These are phyloP conservation scores for Scheffersomyces titani DNA, from an alignment of 1,139 yeast genomes.

Conservation along the genomic window DNA sequence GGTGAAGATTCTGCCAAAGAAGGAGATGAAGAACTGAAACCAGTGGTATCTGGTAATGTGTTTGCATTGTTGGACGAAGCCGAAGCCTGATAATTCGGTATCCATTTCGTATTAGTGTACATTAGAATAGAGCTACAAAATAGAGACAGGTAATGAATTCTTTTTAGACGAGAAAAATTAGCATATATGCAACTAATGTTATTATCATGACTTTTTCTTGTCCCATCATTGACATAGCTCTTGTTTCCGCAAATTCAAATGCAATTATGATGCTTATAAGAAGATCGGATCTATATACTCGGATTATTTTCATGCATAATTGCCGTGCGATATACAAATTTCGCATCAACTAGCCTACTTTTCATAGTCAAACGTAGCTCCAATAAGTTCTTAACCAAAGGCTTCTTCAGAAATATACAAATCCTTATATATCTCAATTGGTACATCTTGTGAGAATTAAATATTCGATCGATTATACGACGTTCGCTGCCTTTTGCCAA, in stretches of 20 bases:
- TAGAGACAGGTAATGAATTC: too few relatives aligned
- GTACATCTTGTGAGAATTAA: not conserved
- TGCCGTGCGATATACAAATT: not conserved
- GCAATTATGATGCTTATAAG: not conserved
- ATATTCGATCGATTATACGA: not conserved
- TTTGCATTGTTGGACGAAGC: conserved; percentile 53
- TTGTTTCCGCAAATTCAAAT: not conserved
- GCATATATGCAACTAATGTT: too few relatives aligned
- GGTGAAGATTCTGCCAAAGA: conserved; percentile 18
- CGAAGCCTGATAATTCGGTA: conserved; percentile 37
- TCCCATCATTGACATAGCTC: too few relatives aligned
- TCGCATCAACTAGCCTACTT: not conserved
- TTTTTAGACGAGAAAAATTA: too few relatives aligned
- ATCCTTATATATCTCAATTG: not conserved
- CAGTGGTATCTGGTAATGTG: conserved; percentile 28
- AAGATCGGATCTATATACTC: not conserved
- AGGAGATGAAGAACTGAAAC: conserved; percentile 14
- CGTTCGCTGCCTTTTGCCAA: not conserved
- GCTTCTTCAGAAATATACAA: not conserved
- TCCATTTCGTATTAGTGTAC: not conserved
- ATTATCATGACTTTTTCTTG: too few relatives aligned
- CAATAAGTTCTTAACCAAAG: not conserved
- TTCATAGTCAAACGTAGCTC: not conserved
- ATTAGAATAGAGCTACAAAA: not conserved
- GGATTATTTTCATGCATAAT: not conserved